Base-by-base conservation (phyloP, 306 rosid species). In the Mimosa bimucronata region DNA sequence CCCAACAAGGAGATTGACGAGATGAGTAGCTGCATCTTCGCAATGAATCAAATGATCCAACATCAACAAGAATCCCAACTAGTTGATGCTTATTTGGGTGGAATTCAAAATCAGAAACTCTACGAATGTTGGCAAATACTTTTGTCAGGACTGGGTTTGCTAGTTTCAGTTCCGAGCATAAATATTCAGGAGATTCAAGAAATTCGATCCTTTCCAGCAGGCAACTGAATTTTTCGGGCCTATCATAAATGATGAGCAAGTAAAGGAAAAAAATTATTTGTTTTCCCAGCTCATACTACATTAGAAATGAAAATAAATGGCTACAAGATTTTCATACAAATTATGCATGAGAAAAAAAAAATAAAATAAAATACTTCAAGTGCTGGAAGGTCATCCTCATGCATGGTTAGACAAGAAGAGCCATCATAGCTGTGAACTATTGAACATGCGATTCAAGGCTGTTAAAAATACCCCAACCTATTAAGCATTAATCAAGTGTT, bases 151-250 rank as follows among this genome's bases (percentile, higher is more conserved):
- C 76, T 52, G 85, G 85, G 62, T 53, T 82, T 45, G 79, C 87
- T 77, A 87, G 75, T 75, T 85, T 86, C 77, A 83, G 72, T 52
- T 88, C 90, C 25, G 88, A 67, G 29, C 90, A 88, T 73, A 82
- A 58, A 66, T 78, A 72, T 67, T 85, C 91, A 81, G 71, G 84
- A 80, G 90, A 86, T 86, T 86, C 87, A 45, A 92, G 86, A 83
- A 83, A 88, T 72, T 28, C 87, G 41, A 90, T 83, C 89, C 89
- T 86, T 81, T 86, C 88, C 79, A 86, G 86, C 85, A 90, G 92
- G 86, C 85, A 88, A 81, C 86, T 86, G 89, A 92, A 92, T 31
- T 79, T 88, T 82, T 84, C 89, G 61, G 97, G 93, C 93, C 97
- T 92, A 83, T 80, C 74, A 86, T 45, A 38, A 67, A 77, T 69